Evolutionary conservation across 257 asterid genomes (phyloP), one percentile per base, ranked within the genome.

Genomic region (Coffea eugenioides): DNA sequence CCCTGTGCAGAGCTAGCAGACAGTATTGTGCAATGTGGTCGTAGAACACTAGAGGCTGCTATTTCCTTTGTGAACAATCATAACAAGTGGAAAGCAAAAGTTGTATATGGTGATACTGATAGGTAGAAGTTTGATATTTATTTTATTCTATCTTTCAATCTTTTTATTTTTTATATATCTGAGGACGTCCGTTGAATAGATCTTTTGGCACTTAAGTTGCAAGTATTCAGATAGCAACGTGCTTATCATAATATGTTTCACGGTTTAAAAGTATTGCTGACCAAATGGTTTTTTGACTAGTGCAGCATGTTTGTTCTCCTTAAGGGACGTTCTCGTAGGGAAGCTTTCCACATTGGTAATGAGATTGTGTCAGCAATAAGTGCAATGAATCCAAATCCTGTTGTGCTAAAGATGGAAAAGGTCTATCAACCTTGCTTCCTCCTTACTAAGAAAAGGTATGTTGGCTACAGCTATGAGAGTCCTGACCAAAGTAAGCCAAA

Each of bases 1-100:
- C 99, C 99, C 71, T 95, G 99, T 82, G 97, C 97, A 77, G 99
- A 93, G 87, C 97, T 95, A 64, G 99, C 99, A 71, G 99, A 95
- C 83, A 93, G 99, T 87, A 95, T 95, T 79, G 99, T 95, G 68
- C 98, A 95, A 83, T 95, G 99, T 88, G 99, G 88, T 79, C 98
- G 99, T 67, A 92, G 94, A 85, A 93, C 99, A 10, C 87, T 95
- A 81, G 99, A 95, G 86, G 86, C 85, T 74, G 97, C 99, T 72
- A 93, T 95, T 80, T 90, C 94, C 74, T 95, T 91, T 39, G 93
- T 95, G 34, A 95, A 88, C 85, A 87, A 91, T 80, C 89, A 85
- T 85, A 89, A 86, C 27, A 91, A 88, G 70, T 95, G 99, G 98
- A 88, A 92, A 73, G 99, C 98, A 72, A 88, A 88, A 84, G 99